These are phyloP conservation scores for Vitis amurensis DNA, from an alignment of 164 flowering plant genomes.

Conservation along the genomic window DNA sequence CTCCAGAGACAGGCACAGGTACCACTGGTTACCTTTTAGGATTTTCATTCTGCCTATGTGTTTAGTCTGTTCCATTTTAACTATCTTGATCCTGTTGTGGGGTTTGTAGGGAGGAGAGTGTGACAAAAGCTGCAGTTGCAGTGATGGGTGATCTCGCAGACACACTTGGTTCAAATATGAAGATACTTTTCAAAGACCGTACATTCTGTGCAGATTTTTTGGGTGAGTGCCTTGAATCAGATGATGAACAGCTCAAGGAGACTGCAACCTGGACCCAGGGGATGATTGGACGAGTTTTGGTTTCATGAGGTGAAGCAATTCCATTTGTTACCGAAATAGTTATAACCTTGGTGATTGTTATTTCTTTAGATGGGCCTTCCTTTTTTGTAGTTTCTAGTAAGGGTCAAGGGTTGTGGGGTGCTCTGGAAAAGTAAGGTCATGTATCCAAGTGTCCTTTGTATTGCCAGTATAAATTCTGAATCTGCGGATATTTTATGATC, in stretches of 20 bases:
- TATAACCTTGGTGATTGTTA: background rate
- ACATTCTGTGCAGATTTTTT: constrained; percentile 48
- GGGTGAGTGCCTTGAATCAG: constrained; percentile 69
- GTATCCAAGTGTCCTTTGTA: no score
- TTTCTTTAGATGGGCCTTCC: background rate
- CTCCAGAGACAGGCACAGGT: constrained; percentile 61
- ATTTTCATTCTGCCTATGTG: background rate
- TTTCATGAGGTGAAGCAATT: constrained; percentile 35
- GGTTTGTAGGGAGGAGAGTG: constrained; percentile 67
- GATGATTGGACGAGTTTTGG: constrained; percentile 67
- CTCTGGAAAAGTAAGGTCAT: no score
- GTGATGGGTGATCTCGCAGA: constrained; percentile 88
- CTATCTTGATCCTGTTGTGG: background rate
- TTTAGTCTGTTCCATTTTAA: background rate
- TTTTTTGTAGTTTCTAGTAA: background rate
- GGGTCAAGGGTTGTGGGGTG: no score
- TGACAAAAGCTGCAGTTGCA: constrained; percentile 78
- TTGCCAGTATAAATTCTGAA: background rate
- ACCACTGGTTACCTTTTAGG: background rate
- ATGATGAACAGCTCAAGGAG: constrained; percentile 77
- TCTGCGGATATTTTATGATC: background rate
- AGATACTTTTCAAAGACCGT: constrained; percentile 41
- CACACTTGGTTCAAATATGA: constrained; percentile 64
- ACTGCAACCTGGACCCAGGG: constrained; percentile 81
- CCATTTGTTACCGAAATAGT: background rate